These are phyloP conservation scores for Apophysomyces ossiformis DNA, from an alignment of 371 early-diverging fungal genomes.

Conservation along the genomic window DNA sequence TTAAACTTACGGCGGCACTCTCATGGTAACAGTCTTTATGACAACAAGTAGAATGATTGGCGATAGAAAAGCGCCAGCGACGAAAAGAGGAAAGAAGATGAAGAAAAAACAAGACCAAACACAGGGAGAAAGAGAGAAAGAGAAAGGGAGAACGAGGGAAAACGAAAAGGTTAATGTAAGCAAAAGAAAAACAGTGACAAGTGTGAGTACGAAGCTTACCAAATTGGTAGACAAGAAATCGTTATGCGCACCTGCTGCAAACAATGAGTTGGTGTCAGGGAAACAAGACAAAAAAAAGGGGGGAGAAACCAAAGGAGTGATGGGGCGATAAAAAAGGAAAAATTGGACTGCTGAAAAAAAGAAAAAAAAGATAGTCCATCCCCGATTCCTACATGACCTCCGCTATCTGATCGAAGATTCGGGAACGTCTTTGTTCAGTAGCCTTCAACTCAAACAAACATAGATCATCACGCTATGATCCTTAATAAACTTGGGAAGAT, in stretches of 20 bases:
- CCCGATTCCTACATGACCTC: neutral
- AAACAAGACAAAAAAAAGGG: constrained; percentile 12
- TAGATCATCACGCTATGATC: neutral
- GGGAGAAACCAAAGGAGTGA: neutral
- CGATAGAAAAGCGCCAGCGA: no score
- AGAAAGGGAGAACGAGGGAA: constrained; percentile 12
- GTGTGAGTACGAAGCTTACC: neutral
- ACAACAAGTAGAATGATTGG: constrained; percentile 4
- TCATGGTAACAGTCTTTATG: neutral
- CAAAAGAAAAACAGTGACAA: constrained; percentile 20
- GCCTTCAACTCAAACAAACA: neutral
- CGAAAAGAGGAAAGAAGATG: neutral
- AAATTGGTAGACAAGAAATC: constrained; percentile 7
- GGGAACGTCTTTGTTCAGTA: neutral
- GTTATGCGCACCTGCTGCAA: neutral
- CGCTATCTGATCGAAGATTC: constrained; percentile 6
- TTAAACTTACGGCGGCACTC: constrained; percentile 5
- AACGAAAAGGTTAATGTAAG: constrained; percentile 8
- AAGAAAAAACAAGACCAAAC: constrained; percentile 18
- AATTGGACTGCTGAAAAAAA: constrained; percentile 11
- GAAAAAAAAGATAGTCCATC: neutral
- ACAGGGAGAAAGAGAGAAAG: constrained; percentile 13
- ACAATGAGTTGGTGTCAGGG: neutral
- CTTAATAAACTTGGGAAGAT: neutral
- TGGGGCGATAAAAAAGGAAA: constrained; percentile 6